These are phyloP conservation scores for Aspergillus pseudonomiae DNA, from an alignment of 2,329 filamentous ascomycete species.

Conservation along the genomic window DNA sequence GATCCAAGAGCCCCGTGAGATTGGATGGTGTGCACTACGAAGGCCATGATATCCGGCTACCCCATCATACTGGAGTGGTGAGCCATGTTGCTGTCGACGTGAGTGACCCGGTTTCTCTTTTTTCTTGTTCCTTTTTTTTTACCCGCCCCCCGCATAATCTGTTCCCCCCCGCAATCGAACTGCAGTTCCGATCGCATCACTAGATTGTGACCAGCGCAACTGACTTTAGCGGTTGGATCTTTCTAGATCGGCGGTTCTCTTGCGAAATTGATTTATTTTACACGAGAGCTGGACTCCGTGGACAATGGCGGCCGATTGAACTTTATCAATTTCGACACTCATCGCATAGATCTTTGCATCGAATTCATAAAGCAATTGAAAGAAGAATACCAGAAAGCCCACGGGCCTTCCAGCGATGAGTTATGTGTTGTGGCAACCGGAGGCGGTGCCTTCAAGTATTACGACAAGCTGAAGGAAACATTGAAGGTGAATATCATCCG, in stretches of 20 bases:
- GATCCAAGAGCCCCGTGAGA: conserved; percentile 52
- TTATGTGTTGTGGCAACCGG: conserved; percentile 94
- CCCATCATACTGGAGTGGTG: conserved; percentile 91
- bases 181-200: conserved; percentile 10
- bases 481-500: conserved; percentile 85
- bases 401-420: conserved; percentile 69
- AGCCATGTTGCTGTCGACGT: conserved; percentile 97
- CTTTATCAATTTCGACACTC: conserved; percentile 95
- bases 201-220: conserved; percentile 3
- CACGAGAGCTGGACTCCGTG: conserved; percentile 76
- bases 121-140: conserved; percentile 18
- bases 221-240: conserved; percentile 11
- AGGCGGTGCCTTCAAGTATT: conserved; percentile 94
- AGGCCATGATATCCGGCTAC: conserved; percentile 91
- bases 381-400: conserved; percentile 75
- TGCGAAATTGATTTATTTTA: conserved; percentile 97
- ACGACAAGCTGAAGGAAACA: conserved; percentile 82
- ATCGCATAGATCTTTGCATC: conserved; percentile 89
- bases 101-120: conserved; percentile 44
- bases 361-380: conserved; percentile 87
- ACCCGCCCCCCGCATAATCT: conserved; percentile 32
- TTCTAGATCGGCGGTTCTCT: conserved; percentile 90
- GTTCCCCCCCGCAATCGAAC: conserved; percentile 33
- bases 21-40: conserved; percentile 67
- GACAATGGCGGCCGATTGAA: conserved; percentile 88